Conservation (phyloP, 1,139 yeast species). For the Saccharomyces hybrid region DNA sequence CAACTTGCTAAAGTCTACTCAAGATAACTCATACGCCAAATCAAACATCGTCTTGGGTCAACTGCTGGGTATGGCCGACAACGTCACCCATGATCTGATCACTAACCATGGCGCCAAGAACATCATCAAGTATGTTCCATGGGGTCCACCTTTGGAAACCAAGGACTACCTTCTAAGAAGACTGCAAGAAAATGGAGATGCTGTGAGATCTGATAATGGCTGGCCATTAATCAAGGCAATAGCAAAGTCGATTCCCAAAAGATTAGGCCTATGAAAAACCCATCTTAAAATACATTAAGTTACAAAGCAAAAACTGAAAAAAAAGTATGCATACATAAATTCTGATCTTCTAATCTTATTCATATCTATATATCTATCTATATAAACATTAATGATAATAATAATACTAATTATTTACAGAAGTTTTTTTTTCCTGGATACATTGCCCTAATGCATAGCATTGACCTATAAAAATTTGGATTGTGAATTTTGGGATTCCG, state of each 20-base stretch:
- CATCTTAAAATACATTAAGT: background rate
- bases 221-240: conserved; percentile 64
- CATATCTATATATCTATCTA: background rate
- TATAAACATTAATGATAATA: background rate
- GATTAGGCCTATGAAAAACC: background rate
- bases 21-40: conserved; percentile 33
- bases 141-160: conserved; percentile 97
- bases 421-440: too few relatives aligned
- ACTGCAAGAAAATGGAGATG: conserved; percentile 94
- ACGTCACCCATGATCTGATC: conserved; percentile 69
- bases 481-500: too few relatives aligned
- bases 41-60: conserved; percentile 81
- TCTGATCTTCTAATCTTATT: background rate
- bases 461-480: too few relatives aligned
- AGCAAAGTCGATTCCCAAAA: conserved; percentile 28
- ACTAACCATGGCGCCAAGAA: conserved; percentile 56
- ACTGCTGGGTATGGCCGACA: conserved; percentile 93
- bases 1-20: conserved; percentile 37
- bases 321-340: conserved; percentile 1
- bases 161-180: conserved; percentile 86
- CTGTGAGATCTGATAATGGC: conserved; percentile 84
- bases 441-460: too few relatives aligned
- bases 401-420: background rate
- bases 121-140: conserved; percentile 89
- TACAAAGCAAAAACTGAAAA: background rate